Conservation (phyloP, 352 stramenopile genomes). For the Pythium scleroteichum region DNA sequence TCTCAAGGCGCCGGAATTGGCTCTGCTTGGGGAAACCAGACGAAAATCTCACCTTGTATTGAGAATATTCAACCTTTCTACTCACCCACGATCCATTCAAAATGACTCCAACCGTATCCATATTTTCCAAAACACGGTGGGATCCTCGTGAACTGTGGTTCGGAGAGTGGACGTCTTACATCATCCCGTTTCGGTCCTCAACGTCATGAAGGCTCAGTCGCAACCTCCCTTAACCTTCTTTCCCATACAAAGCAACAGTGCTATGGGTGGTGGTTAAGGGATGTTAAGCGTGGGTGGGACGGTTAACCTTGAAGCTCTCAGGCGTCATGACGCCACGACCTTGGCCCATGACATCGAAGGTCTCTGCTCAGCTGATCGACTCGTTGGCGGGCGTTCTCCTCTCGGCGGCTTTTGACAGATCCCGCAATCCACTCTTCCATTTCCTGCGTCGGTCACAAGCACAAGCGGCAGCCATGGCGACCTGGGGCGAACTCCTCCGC, state of each 20-base stretch:
- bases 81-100: not conserved
- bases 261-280: not conserved
- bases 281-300: constrained; percentile 10
- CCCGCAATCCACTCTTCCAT: constrained; percentile 12
- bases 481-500: constrained; percentile 61
- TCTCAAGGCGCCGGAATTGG: not conserved
- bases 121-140: constrained; percentile 14
- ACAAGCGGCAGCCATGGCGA: constrained; percentile 41
- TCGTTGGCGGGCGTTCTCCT: not conserved
- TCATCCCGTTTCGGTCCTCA: constrained; percentile 14
- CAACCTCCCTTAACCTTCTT: constrained; percentile 23
- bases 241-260: not conserved
- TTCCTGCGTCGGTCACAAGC: constrained; percentile 8
- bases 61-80: not conserved
- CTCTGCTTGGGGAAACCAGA: not conserved
- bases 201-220: constrained; percentile 10
- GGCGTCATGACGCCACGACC: constrained; percentile 16
- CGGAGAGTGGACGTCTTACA: constrained; percentile 25
- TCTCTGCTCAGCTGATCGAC: not conserved
- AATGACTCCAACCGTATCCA: not conserved
- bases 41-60: not conserved
- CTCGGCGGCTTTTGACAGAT: constrained; percentile 1
- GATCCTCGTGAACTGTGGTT: no score
- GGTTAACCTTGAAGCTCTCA: constrained; percentile 9
- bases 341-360: constrained; percentile 24